Evolutionary conservation across 306 rosid species (phyloP).

Genomic region (Pterocarpus macrocarpus): DNA sequence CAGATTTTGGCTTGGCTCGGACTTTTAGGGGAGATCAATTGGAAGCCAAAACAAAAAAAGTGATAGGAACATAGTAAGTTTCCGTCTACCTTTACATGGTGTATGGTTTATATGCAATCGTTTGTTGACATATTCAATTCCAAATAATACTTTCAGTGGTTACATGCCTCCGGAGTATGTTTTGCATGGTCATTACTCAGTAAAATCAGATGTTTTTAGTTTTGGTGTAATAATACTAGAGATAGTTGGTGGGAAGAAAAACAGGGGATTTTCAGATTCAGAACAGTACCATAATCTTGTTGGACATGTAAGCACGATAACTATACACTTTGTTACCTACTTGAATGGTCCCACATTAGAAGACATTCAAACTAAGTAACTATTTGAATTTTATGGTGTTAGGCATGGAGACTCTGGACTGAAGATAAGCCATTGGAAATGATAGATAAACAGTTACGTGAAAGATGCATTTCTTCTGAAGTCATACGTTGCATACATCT

Average conservation of each 20-base stretch:
- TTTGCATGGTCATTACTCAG: conserved; percentile 34
- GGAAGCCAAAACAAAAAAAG: conserved; percentile 32
- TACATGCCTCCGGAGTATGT: conserved; percentile 55
- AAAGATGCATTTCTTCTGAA: conserved; percentile 11
- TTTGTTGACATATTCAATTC: background rate
- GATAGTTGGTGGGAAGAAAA: conserved; percentile 43
- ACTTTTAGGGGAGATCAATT: conserved; percentile 41
- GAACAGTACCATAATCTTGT: conserved; percentile 37
- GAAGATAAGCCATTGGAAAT: conserved; percentile 40
- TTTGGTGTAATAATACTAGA: too few relatives aligned
- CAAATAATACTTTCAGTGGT: conserved; percentile 31
- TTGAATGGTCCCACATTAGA: background rate
- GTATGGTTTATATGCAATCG: background rate
- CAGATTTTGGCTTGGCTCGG: conserved; percentile 41
- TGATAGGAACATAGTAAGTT: conserved; percentile 49
- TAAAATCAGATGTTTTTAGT: conserved; percentile 47
- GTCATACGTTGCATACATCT: conserved; percentile 32
- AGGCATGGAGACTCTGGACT: conserved; percentile 50
- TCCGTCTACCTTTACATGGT: background rate
- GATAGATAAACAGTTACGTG: conserved; percentile 24
- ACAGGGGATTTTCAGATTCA: conserved; percentile 20
- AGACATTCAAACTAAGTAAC: background rate
- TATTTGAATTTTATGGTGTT: background rate
- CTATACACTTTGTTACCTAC: background rate
- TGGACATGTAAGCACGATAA: conserved; percentile 41